Evolutionary conservation across 1,139 yeast genomes (phyloP), one percentile per base, ranked within the genome.

Genomic region (Geotrichum citri-aurantii): DNA sequence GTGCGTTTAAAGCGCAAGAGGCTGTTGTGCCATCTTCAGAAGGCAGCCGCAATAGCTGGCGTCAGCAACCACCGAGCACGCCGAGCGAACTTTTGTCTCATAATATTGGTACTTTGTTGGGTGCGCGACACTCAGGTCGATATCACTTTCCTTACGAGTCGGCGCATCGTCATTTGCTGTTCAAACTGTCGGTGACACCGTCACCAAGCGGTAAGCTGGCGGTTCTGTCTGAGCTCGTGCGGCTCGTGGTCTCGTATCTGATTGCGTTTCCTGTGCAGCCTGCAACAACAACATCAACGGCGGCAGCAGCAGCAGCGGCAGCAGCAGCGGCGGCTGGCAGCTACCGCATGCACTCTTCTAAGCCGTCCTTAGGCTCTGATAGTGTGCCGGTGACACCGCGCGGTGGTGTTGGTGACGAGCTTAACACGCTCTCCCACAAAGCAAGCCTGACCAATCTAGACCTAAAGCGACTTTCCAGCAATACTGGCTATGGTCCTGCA

Each of bases 201-300:
- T 69, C 73, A 4, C 73, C 73, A 3, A 59, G 66, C 47, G 68
- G 64, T 29, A 69, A 69, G 61, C 61, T 69, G 48, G 65, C 65
- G n/a, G 60, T 66, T n/a, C 54, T 69, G 17, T 66, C 68, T 49
- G 71, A 70, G 48, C 61, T 69, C n/a, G 71, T 64, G 37, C 61
- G 64, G 60, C 62, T 69, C 12, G 72, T 69, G 19, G 73, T 69
- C 7, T 62, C 67, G 7, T 63, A 46, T n/a, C 46, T 52, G 31
- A 44, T 61, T 3, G 19, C 21, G 1, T 26, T 21, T 3, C 26
- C 52, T 7, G 31, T 26, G 42, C 24, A 23, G 10, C 24, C 50
- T 23, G 26, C 59, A 8, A 40, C 53, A 31, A 12, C 37, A n/a
- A n/a, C n/a, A n/a, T n/a, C n/a, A n/a, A n/a, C n/a, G n/a, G n/a